Evolutionary conservation across 169 alveolate species (phyloP).

Genomic region (Perkinsus marinus): DNA sequence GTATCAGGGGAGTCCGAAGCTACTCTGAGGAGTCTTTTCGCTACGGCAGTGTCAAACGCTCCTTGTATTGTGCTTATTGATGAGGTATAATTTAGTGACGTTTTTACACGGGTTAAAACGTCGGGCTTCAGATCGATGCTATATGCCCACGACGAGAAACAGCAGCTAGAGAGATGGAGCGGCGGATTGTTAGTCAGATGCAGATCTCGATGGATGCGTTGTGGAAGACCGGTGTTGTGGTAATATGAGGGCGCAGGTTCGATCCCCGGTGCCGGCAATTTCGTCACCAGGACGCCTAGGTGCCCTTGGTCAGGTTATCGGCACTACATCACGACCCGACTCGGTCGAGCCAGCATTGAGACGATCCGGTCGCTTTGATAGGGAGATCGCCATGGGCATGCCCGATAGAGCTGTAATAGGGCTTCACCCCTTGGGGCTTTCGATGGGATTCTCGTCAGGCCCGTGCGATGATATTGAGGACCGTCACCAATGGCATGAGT

Average conservation of each 20-base stretch:
- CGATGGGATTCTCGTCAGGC: not conserved
- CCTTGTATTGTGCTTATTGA: conserved; percentile 64
- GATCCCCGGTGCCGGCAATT: too few relatives aligned
- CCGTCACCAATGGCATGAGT: conserved; percentile 64
- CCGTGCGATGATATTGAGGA: conserved; percentile 36
- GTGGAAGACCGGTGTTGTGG: conserved; percentile 50
- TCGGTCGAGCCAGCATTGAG: conserved; percentile 62
- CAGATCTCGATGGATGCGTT: conserved; percentile 61
- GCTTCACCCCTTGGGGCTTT: conserved; percentile 24
- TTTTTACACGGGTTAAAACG: conserved; percentile 39
- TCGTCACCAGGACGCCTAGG: conserved; percentile 67
- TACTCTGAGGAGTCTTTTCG: conserved; percentile 45
- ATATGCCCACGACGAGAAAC: conserved; percentile 52
- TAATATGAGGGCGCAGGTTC: not conserved
- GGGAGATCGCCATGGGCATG: conserved; percentile 61
- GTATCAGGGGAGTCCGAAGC: conserved; percentile 77
- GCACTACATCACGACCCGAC: conserved; percentile 71
- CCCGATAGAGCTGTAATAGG: conserved; percentile 59
- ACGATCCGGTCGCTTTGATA: conserved; percentile 73
- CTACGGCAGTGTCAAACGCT: conserved; percentile 55
- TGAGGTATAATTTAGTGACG: conserved; percentile 46
- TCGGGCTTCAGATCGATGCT: conserved; percentile 53
- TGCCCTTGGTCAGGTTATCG: conserved; percentile 38
- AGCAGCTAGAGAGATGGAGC: conserved; percentile 64
- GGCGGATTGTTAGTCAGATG: conserved; percentile 63